Evolutionary conservation across 2,329 filamentous ascomycete genomes (phyloP).

Genomic region (Aureobasidium musti): DNA sequence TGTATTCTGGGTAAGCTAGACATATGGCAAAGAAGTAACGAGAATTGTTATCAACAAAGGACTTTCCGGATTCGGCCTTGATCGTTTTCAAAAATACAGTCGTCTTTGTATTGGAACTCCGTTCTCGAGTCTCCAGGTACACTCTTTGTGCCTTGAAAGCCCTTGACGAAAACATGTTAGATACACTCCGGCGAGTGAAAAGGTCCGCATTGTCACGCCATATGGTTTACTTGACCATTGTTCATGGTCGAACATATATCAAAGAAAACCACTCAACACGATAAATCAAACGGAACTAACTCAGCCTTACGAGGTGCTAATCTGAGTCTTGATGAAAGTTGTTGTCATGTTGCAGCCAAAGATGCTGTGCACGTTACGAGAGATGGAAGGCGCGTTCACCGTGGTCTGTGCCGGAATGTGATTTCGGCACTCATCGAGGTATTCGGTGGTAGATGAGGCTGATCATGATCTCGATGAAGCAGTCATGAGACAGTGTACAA

Average conservation of each 20-base stretch:
- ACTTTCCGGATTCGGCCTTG: conserved; percentile 3
- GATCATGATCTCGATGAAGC: neutral
- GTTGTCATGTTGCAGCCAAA: neutral
- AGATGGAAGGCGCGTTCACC: too few relatives aligned
- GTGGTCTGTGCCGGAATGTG: too few relatives aligned
- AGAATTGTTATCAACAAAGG: neutral
- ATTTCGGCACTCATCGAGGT: too few relatives aligned
- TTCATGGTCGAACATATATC: too few relatives aligned
- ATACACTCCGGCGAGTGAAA: neutral
- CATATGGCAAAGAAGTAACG: neutral
- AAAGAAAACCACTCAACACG: neutral
- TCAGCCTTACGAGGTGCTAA: neutral
- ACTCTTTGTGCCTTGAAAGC: neutral
- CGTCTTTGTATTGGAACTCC: neutral
- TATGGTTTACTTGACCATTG: neutral
- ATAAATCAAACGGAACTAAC: too few relatives aligned
- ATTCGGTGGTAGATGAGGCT: too few relatives aligned
- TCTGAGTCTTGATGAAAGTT: neutral
- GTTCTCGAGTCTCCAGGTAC: neutral
- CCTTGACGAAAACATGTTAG: neutral
- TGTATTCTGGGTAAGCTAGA: too few relatives aligned
- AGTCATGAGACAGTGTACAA: neutral
- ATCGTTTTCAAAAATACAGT: neutral
- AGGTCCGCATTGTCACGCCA: neutral
- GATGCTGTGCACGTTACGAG: neutral